These are phyloP conservation scores for Talaromyces stipitatus DNA, from an alignment of 495 filamentous ascomycete species.

Conservation along the genomic window DNA sequence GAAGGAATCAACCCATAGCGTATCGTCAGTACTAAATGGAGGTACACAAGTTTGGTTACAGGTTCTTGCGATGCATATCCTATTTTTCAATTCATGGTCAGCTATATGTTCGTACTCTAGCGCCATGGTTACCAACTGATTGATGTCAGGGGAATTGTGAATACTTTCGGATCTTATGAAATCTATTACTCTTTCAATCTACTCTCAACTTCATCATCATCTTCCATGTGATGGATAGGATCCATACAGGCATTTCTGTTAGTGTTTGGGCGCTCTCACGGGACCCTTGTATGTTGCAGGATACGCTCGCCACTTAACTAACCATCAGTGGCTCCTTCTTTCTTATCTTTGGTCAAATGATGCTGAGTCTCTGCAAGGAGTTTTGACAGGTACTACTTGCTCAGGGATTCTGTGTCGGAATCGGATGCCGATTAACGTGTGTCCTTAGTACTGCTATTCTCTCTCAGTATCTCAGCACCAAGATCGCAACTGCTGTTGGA, in stretches of 20 bases:
- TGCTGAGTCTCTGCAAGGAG: conserved; percentile 45
- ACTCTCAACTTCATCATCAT: conserved; percentile 19
- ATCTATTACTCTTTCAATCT: conserved; percentile 32
- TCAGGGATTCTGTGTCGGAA: conserved; percentile 27
- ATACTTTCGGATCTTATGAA: conserved; percentile 47
- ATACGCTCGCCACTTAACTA: conserved; percentile 48
- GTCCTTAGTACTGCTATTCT: conserved; percentile 44
- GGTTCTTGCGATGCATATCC: conserved; percentile 43
- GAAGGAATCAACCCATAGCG: background rate
- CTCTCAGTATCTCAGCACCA: conserved; percentile 62
- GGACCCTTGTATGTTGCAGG: conserved; percentile 71
- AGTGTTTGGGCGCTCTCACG: conserved; percentile 42
- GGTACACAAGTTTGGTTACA: conserved; percentile 38
- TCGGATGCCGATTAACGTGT: conserved; percentile 58
- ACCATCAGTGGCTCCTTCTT: conserved; percentile 44
- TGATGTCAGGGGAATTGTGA: conserved; percentile 28
- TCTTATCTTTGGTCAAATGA: conserved; percentile 67
- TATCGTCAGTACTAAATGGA: conserved; percentile 4
- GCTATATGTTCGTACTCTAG: conserved; percentile 2
- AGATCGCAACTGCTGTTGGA: conserved; percentile 61
- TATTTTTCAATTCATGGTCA: conserved; percentile 57
- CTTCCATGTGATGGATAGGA: conserved; percentile 15
- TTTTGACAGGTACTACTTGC: conserved; percentile 45
- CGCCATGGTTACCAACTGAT: background rate
- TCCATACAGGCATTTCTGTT: conserved; percentile 6